These are phyloP conservation scores for Terfezia boudieri DNA, from an alignment of 495 filamentous ascomycete genomes.

Conservation along the genomic window DNA sequence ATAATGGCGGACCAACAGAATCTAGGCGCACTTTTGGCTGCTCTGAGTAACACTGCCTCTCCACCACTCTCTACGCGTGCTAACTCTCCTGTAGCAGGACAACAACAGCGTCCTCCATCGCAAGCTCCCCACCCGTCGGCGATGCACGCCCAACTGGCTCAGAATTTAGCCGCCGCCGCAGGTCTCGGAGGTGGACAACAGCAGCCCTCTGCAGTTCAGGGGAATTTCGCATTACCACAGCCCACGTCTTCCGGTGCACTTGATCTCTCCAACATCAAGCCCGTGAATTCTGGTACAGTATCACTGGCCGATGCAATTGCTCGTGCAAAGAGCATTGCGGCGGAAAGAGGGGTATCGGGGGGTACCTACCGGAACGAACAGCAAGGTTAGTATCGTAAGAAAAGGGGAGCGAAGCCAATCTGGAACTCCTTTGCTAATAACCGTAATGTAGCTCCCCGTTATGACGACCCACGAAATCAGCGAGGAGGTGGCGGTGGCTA, in stretches of 20 bases:
- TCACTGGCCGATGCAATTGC: slow-evolving; percentile 52
- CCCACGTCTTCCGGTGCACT: slow-evolving; percentile 44
- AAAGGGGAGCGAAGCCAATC: not conserved
- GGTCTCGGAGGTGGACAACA: slow-evolving; percentile 10
- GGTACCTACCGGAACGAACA: slow-evolving; percentile 29
- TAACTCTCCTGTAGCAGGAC: not conserved
- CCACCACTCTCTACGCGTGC: not conserved
- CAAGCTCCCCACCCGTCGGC: slow-evolving; percentile 11
- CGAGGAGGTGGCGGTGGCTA: slow-evolving; percentile 6
- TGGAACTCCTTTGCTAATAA: not conserved
- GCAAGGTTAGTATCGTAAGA: slow-evolving; percentile 1
- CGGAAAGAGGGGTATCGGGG: slow-evolving; percentile 21
- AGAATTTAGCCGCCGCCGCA: slow-evolving; percentile 10
- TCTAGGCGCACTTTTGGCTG: slow-evolving; percentile 17
- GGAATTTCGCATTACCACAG: slow-evolving; percentile 35
- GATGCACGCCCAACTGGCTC: slow-evolving; percentile 5
- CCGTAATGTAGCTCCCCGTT: slow-evolving; percentile 9
- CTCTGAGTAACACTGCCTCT: slow-evolving; percentile 7
- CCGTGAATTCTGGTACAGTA: slow-evolving; percentile 47
- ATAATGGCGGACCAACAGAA: slow-evolving; percentile 18
- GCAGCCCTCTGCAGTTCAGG: slow-evolving; percentile 8
- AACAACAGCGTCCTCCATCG: slow-evolving; percentile 1
- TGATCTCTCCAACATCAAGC: slow-evolving; percentile 53
- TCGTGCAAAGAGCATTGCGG: slow-evolving; percentile 46
- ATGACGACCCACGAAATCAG: slow-evolving; percentile 17